These are phyloP conservation scores for Coelastrella sp. DNA, from an alignment of 139 green algal species.

Conservation along the genomic window DNA sequence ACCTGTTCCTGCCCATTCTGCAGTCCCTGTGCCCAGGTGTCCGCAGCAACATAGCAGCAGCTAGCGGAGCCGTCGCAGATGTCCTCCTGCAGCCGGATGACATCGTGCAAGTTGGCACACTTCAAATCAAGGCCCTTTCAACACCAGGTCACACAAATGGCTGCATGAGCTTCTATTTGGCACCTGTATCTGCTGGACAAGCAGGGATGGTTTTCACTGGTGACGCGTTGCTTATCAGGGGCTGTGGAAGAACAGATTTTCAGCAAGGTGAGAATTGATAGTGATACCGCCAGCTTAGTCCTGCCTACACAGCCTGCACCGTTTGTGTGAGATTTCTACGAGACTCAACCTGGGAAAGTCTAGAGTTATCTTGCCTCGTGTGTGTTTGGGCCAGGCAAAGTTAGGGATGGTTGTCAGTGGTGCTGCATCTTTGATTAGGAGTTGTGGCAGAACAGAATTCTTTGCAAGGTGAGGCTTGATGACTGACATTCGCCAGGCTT, in stretches of 20 bases:
- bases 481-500: no score
- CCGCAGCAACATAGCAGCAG: conserved; percentile 1
- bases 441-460: no score
- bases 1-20: not conserved
- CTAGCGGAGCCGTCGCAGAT: conserved; percentile 30
- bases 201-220: conserved; percentile 72
- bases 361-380: no score
- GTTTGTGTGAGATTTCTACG: no score
- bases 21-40: conserved; percentile 37
- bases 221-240: conserved; percentile 75
- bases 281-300: no score
- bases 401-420: no score
- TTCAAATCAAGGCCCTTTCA: conserved; percentile 1
- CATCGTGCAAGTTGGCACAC: conserved; percentile 9
- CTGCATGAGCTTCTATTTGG: conserved; percentile 69
- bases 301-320: no score
- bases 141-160: conserved; percentile 75
- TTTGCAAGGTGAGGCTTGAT: no score
- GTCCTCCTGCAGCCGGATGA: conserved; percentile 1
- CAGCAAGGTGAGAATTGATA: conserved; percentile 69
- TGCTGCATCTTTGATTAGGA: no score
- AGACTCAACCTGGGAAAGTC: no score
- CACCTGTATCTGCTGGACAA: not conserved
- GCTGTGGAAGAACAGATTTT: conserved; percentile 83
- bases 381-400: no score